Percentiles rank a stretch among this genome's conserved stretches.
Conservation (phyloP, 176 grass and related monocot genomes). For the Neostapfia colusana region DNA sequence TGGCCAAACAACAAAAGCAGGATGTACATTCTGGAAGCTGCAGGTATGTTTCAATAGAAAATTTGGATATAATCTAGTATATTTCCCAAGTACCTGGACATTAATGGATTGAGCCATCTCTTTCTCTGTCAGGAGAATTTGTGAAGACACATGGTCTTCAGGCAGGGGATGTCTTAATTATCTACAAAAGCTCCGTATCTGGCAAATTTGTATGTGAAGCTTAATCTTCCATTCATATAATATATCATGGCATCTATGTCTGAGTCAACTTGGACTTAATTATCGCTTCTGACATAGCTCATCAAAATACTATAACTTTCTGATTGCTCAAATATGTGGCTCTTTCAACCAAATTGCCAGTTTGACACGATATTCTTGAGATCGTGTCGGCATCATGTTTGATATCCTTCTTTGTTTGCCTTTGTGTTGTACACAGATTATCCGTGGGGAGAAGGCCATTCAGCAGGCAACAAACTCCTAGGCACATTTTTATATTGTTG, state of each 20-base stretch:
- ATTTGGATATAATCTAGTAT: not conserved
- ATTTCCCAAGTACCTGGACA: no score
- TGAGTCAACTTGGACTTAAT: slow-evolving; percentile 7
- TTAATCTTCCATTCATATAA: not conserved
- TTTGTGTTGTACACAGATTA: slow-evolving; percentile 39
- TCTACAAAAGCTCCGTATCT: slow-evolving; percentile 54
- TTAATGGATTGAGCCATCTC: slow-evolving; percentile 1
- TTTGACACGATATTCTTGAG: not conserved
- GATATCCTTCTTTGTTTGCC: not conserved
- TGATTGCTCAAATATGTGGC: not conserved
- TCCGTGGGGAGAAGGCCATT: slow-evolving; percentile 52
- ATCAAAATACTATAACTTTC: not conserved
- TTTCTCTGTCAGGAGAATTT: slow-evolving; percentile 66
- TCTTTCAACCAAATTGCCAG: not conserved
- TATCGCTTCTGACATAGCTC: not conserved
- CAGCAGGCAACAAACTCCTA: slow-evolving; percentile 42
- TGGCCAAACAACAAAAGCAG: slow-evolving; percentile 98
- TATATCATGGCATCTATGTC: not conserved
- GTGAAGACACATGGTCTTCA: slow-evolving; percentile 78
- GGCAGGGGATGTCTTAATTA: slow-evolving; percentile 63
- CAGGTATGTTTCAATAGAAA: slow-evolving; percentile 47
- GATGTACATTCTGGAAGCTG: slow-evolving; percentile 89
- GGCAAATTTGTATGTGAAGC: slow-evolving; percentile 60
- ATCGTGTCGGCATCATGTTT: not conserved
- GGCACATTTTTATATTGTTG: no score